Conservation (phyloP, 331 rosid genomes). For the Telfairia occidentalis region DNA sequence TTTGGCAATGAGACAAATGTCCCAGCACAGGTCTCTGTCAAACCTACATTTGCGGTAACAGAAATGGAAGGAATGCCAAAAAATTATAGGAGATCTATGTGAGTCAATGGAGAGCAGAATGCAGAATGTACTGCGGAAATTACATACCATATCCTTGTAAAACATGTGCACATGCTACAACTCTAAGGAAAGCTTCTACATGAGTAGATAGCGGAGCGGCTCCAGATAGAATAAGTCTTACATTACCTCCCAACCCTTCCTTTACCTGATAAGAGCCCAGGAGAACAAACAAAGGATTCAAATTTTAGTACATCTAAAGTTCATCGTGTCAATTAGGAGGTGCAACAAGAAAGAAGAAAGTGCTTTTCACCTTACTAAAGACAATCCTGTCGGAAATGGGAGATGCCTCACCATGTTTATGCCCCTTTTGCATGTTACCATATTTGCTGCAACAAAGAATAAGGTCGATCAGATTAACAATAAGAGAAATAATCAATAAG, state of each 20-base stretch:
- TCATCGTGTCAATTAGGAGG: not conserved
- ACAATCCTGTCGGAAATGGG: conserved; percentile 73
- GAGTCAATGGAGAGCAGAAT: not conserved
- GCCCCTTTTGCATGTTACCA: conserved; percentile 62
- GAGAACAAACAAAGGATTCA: not conserved
- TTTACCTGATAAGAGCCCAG: conserved; percentile 43
- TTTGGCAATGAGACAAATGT: conserved; percentile 88
- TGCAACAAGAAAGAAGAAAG: conserved; percentile 2
- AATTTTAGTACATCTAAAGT: not conserved
- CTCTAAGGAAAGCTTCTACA: conserved; percentile 72
- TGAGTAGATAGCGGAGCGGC: conserved; percentile 87
- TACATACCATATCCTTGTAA: conserved; percentile 92
- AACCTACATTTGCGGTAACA: conserved; percentile 38
- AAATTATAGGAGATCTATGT: not conserved
- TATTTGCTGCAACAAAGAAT: conserved; percentile 45
- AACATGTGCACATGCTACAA: conserved; percentile 88
- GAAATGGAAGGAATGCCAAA: not conserved
- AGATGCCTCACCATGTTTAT: conserved; percentile 44
- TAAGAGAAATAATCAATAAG: not conserved
- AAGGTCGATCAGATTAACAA: not conserved
- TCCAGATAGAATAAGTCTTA: conserved; percentile 87
- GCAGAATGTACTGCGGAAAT: conserved; percentile 7
- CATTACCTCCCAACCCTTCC: conserved; percentile 84
- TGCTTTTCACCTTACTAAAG: conserved; percentile 56
- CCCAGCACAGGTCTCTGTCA: conserved; percentile 95